Evolutionary conservation across 257 asterid species (phyloP).

Genomic region (Anisodus tanguticus): DNA sequence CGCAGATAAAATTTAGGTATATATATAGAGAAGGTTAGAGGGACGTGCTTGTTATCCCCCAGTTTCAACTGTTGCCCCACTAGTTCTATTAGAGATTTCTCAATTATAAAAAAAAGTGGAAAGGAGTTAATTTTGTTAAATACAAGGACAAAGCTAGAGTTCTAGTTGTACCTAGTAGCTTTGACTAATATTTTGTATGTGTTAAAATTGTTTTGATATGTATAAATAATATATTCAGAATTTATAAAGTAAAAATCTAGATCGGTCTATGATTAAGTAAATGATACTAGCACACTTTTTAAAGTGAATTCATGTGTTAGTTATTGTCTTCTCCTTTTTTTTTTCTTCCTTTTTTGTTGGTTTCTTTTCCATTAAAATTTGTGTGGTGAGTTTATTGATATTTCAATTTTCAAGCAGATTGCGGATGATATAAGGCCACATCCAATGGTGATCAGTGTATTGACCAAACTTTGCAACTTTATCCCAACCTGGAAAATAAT

Average conservation of each 20-base stretch:
- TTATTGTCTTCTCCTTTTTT: too few species aligned
- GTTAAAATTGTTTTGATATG: too few species aligned
- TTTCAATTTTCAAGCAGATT: slow-evolving; percentile 51
- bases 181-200: too few species aligned
- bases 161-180: too few species aligned
- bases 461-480: slow-evolving; percentile 53
- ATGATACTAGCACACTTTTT: neutral
- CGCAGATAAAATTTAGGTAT: too few species aligned
- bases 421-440: slow-evolving; percentile 72
- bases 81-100: neutral
- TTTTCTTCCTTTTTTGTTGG: neutral
- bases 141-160: too few species aligned
- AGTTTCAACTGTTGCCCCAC: too few species aligned
- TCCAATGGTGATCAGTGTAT: slow-evolving; percentile 57
- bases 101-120: neutral
- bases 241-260: too few species aligned
- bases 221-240: too few species aligned
- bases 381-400: neutral
- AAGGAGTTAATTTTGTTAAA: neutral
- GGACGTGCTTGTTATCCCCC: too few species aligned
- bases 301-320: neutral
- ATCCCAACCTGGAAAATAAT: slow-evolving; percentile 90
- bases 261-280: too few species aligned
- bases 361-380: neutral
- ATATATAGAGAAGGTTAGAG: too few species aligned